Conservation (phyloP, 148 eudicot species). For the Nepenthes mirabilis region DNA sequence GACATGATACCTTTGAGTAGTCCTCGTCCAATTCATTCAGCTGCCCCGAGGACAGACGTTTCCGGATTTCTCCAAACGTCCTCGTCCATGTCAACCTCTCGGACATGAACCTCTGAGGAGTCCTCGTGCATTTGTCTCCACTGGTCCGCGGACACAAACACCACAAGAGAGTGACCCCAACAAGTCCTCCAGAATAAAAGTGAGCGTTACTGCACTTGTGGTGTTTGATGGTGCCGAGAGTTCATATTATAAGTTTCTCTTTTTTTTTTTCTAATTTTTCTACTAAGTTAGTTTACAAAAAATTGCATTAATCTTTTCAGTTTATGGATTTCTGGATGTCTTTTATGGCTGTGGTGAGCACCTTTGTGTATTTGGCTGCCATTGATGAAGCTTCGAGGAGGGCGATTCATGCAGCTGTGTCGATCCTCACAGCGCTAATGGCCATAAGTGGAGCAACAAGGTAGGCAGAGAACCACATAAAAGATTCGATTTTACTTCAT, state of each 20-base stretch:
- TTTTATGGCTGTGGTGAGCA: conserved; percentile 92
- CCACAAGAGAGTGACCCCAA: too few species aligned
- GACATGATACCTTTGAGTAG: too few species aligned
- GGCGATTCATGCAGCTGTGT: conserved; percentile 69
- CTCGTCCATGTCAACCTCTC: too few species aligned
- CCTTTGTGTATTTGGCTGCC: conserved; percentile 69
- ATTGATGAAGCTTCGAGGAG: conserved; percentile 68
- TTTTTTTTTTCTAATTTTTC: neutral
- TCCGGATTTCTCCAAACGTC: too few species aligned
- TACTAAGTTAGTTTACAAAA: neutral
- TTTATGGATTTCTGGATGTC: conserved; percentile 98
- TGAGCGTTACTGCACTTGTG: too few species aligned
- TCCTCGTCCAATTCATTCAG: too few species aligned
- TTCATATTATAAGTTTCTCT: neutral
- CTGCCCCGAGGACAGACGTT: too few species aligned
- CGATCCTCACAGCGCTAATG: conserved; percentile 83
- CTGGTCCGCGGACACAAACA: too few species aligned
- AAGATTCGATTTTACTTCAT: neutral
- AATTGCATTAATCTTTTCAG: conserved; percentile 16
- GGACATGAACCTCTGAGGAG: too few species aligned
- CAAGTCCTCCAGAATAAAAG: too few species aligned
- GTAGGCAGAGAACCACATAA: conserved; percentile 13
- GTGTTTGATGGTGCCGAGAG: too few species aligned
- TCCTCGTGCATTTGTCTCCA: too few species aligned
- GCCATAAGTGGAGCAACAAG: conserved; percentile 75